Evolutionary conservation across 2,329 filamentous ascomycete genomes (phyloP).

Genomic region (Fusarium setosum): DNA sequence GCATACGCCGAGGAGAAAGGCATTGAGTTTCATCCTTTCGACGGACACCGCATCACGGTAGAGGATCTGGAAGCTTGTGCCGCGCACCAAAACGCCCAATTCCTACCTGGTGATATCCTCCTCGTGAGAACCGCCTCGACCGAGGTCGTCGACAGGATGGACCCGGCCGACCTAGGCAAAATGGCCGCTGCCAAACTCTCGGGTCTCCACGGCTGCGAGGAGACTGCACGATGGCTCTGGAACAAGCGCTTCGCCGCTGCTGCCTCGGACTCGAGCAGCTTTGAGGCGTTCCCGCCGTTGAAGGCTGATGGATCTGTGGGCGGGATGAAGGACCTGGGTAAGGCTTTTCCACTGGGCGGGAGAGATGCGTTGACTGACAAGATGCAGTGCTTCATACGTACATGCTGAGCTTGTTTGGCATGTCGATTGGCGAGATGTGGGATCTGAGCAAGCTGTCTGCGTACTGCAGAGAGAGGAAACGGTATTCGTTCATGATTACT

Average conservation of each 20-base stretch:
- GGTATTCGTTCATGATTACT: conserved; percentile 72
- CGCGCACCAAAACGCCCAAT: conserved; percentile 69
- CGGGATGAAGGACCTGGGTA: conserved; percentile 51
- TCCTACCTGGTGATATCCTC: conserved; percentile 74
- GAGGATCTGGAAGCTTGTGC: conserved; percentile 69
- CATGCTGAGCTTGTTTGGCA: conserved; percentile 62
- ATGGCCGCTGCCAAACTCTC: conserved; percentile 44
- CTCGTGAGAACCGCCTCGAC: conserved; percentile 73
- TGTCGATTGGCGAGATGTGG: conserved; percentile 67
- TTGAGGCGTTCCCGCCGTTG: conserved; percentile 71
- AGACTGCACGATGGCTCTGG: conserved; percentile 74
- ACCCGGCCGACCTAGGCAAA: conserved; percentile 48
- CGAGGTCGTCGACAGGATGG: conserved; percentile 64
- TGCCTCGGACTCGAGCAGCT: conserved; percentile 70
- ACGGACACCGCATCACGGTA: conserved; percentile 63
- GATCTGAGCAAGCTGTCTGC: conserved; percentile 64
- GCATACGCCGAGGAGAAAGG: conserved; percentile 62
- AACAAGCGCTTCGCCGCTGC: conserved; percentile 76
- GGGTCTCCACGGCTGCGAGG: conserved; percentile 59
- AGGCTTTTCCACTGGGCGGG: not conserved
- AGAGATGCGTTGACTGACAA: not conserved
- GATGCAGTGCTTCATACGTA: conserved; percentile 58
- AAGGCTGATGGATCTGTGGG: conserved; percentile 53
- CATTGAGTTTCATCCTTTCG: conserved; percentile 62
- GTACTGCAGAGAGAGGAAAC: conserved; percentile 62